Evolutionary conservation across 371 early-diverging fungal species (phyloP), one percentile per base, ranked within the genome.

Genomic region (Capillidium heterosporum): DNA sequence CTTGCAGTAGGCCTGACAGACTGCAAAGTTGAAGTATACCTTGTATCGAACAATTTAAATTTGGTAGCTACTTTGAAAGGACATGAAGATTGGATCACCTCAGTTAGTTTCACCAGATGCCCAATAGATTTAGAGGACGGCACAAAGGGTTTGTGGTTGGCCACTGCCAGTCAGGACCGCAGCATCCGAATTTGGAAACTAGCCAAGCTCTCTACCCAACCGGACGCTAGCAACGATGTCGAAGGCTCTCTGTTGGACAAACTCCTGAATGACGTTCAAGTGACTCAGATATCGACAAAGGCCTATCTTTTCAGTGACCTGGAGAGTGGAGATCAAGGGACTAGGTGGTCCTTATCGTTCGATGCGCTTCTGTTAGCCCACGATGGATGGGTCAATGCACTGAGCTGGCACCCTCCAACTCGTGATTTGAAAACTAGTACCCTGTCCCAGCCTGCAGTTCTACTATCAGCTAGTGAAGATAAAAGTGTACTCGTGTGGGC

Each of bases 71-170:
- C 94, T n/a, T 70, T 97, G 28, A 71, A 87, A 69, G 95, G 91
- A 0, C 97, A 97, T 61, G 95, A 95, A 57, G 94, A 91, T 57
- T 94, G 95, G 95, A 89, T 95, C 13, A 82, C 85, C 65, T 77
- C 80, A 49, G 83, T 89, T 27, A 35, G 35, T 35, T 35, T 35
- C 13, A 35, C 35, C 35, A 35, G 13, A 35, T 35, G 35, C 13
- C 35, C 35, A 7, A 35, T 35, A 35, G 63, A 71, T 51, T 94
- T 91, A 90, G 76, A 83, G 32, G 72, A 75, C 2, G 70, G 80
- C 2, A 50, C 65, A 39, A 54, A 63, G 48, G 89, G 87, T 2
- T 62, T 92, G 32, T 70, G 93, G 44, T 67, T 96, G 32, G 91
- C 95, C 0, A 84, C 87, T 58, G 89, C 77, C 15, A 85, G 91